Evolutionary conservation across 1,284 basidiomycete species (phyloP).

Genomic region (Ceratobasidium sp.): DNA sequence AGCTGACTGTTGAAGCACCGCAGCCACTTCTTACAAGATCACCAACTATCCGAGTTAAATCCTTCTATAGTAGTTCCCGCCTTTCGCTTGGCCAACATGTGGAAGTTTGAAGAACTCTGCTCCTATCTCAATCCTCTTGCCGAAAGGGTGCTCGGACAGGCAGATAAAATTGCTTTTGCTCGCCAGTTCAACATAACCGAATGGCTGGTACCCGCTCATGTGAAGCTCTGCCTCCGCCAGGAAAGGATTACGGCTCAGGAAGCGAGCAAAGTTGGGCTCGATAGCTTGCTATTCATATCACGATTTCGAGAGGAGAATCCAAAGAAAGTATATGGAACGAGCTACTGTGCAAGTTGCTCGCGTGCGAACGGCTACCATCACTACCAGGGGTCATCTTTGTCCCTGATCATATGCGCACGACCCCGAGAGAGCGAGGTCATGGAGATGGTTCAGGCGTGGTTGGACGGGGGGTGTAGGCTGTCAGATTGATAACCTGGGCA

Average conservation of each 20-base stretch:
- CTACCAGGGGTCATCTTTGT: too few relatives aligned
- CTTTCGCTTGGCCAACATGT: slow-evolving; percentile 25
- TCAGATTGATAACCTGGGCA: not conserved
- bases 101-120: slow-evolving; percentile 24
- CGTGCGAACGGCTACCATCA: too few relatives aligned
- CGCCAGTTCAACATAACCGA: slow-evolving; percentile 57
- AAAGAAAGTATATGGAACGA: not conserved
- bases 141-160: slow-evolving; percentile 52
- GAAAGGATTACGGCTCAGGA: slow-evolving; percentile 56
- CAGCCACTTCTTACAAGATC: slow-evolving; percentile 6
- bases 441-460: not conserved
- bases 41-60: too few relatives aligned
- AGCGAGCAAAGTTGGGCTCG: slow-evolving; percentile 57
- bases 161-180: slow-evolving; percentile 60
- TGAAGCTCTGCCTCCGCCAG: slow-evolving; percentile 57
- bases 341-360: too few relatives aligned
- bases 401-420: too few relatives aligned
- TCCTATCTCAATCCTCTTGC: not conserved
- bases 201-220: slow-evolving; percentile 61
- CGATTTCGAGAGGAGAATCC: too few relatives aligned
- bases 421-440: too few relatives aligned
- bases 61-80: slow-evolving; percentile 11
- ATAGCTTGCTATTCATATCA: too few relatives aligned
- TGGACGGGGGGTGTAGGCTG: too few relatives aligned
- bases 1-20: too few relatives aligned